Base-by-base conservation (phyloP, 129 eudicot genomes). In the Silybum marianum region DNA sequence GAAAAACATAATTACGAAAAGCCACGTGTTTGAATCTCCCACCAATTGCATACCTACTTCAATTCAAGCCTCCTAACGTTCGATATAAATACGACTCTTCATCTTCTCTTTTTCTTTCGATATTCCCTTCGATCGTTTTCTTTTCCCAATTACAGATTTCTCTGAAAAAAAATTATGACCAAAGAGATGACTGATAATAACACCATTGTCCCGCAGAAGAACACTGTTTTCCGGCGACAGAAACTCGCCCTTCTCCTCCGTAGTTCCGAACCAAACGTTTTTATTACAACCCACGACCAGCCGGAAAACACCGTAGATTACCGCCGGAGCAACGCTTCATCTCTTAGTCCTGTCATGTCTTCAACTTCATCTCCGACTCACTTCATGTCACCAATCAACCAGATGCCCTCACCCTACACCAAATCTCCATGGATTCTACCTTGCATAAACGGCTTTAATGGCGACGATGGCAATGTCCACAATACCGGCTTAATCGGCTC, bases 391-490 rank as follows among this genome's bases (percentile, higher is more conserved):
- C 93, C 97, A 0, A 78, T 85, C 63, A 85, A 78, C 71, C 91
- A 84, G 6, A 83, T 62, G 9, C 72, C 84, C 0, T 91, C 98
- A 4, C 98, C 98, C 0, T 91, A 78, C 42, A 1, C 75, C 0
- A 93, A 93, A 36, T 95, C 99, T 1, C 99, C 99, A 0, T 96
- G 99, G 99, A 84, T 69, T 36, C 44, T 83, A 39, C 24, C 85
- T n/a, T 9, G 6, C 60, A 14, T 48, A 13, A 48, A 62, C 0
- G 24, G 28, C 65, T 23, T 32, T 18, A n/a, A 46, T 19, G 71
- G 22, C n/a, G 77, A 40, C 0, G 21, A 72, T 0, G n/a, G 26
- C n/a, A n/a, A 3, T 19, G 23, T 22, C 10, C 68, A 25, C 18
- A 79, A 90, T 72, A 93, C 90, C 2, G 91, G 88, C 0, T 85